These are phyloP conservation scores for Leccinum fibrillosum DNA, from an alignment of 768 basidiomycete genomes.

Conservation along the genomic window DNA sequence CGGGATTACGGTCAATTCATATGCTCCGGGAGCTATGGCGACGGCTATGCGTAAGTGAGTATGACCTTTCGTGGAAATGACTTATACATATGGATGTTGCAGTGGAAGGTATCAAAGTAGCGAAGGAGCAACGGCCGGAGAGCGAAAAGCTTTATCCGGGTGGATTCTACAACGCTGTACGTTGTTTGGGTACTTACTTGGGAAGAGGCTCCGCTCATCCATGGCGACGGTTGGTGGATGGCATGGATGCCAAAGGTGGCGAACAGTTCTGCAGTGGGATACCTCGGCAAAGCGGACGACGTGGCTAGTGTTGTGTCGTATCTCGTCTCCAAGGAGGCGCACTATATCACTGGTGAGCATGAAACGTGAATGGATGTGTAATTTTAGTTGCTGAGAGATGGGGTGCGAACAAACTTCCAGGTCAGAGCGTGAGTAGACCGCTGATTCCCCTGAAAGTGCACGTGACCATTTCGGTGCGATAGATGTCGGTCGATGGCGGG, in stretches of 20 bases:
- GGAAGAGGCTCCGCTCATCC: neutral
- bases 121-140: neutral
- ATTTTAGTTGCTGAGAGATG: neutral
- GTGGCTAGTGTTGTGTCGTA: conserved; percentile 30
- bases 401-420: neutral
- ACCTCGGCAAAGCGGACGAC: conserved; percentile 15
- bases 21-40: conserved; percentile 26
- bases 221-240: neutral
- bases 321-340: conserved; percentile 29
- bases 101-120: conserved; percentile 1
- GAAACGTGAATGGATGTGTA: neutral
- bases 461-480: neutral
- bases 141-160: neutral
- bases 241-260: neutral
- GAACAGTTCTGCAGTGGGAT: conserved; percentile 3
- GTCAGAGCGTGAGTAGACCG: neutral
- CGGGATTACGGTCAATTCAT: conserved; percentile 29
- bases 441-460: neutral
- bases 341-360: conserved; percentile 27
- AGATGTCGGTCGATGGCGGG: conserved; percentile 13
- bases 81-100: neutral
- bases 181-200: neutral
- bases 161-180: conserved; percentile 1
- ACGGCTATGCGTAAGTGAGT: conserved; percentile 23
- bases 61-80: neutral